phyloP scores from a whole-genome alignment of 345 rosid species.

The Moringa oleifera region DNA sequence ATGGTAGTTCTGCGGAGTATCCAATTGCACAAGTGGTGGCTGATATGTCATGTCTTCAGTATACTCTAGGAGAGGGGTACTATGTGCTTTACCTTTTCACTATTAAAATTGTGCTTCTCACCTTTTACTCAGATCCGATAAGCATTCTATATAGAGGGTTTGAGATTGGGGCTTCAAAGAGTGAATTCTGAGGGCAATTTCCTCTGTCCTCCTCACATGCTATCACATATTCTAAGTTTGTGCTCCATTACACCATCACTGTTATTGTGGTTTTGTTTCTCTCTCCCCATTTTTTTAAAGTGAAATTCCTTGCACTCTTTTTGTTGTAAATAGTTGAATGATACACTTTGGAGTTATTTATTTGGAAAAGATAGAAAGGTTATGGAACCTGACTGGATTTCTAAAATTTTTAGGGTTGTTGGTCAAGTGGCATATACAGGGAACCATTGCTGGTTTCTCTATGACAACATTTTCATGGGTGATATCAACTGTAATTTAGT shows the following conservation, averaged over 20 bases:
- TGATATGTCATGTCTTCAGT: conserved; percentile 35
- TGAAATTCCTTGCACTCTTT: neutral
- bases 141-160: neutral
- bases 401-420: conserved; percentile 32
- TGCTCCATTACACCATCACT: too few species aligned
- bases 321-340: conserved; percentile 5
- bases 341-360: neutral
- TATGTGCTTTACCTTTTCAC: conserved; percentile 9
- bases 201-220: neutral
- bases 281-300: too few species aligned
- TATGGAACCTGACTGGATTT: neutral
- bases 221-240: neutral
- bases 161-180: neutral
- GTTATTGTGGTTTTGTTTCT: too few species aligned
- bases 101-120: neutral
- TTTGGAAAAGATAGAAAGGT: neutral
- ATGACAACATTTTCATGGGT: conserved; percentile 24
- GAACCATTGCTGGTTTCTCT: conserved; percentile 42
- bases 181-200: neutral
- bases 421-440: conserved; percentile 45
- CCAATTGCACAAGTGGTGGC: conserved; percentile 27
- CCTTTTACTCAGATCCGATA: too few species aligned
- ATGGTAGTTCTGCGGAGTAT: conserved; percentile 23
- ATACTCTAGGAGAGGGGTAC: conserved; percentile 56
- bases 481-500: conserved; percentile 19